A percentile compares a stretch with the other conserved stretches of the same genome.
These are phyloP conservation scores for Torulaspora pretoriensis DNA, from an alignment of 1,139 yeast genomes.

Conservation along the genomic window DNA sequence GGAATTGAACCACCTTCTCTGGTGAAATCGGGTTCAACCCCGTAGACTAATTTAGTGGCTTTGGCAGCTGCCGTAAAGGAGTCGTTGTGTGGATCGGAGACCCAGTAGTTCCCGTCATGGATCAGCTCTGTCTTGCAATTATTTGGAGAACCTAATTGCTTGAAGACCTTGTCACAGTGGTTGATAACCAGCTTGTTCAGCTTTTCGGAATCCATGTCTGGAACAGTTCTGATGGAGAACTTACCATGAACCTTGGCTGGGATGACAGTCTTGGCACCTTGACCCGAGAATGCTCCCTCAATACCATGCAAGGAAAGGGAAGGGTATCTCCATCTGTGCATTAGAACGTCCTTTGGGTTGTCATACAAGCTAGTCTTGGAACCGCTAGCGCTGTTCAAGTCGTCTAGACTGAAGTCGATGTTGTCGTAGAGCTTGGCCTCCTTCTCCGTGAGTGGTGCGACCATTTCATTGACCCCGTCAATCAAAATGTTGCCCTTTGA, in stretches of 20 bases:
- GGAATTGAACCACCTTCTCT: slow-evolving; percentile 99
- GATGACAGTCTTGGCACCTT: slow-evolving; percentile 97
- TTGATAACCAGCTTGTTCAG: slow-evolving; percentile 73
- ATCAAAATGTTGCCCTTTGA: slow-evolving; percentile 75
- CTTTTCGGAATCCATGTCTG: slow-evolving; percentile 77
- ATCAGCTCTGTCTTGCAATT: slow-evolving; percentile 65
- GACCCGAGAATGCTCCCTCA: slow-evolving; percentile 93
- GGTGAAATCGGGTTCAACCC: slow-evolving; percentile 90
- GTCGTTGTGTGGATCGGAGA: slow-evolving; percentile 87
- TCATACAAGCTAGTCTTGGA: slow-evolving; percentile 76
- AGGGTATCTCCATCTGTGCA: slow-evolving; percentile 99
- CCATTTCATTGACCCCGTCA: slow-evolving; percentile 90
- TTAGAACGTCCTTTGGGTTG: slow-evolving; percentile 75
- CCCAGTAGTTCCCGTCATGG: slow-evolving; percentile 97
- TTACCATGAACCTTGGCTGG: slow-evolving; percentile 94
- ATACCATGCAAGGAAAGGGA: slow-evolving; percentile 93
- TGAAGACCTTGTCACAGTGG: slow-evolving; percentile 63
- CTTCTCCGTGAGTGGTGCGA: slow-evolving; percentile 80
- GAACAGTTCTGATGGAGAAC: slow-evolving; percentile 95
- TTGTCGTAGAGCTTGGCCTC: slow-evolving; percentile 77
- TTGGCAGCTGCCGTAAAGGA: slow-evolving; percentile 90
- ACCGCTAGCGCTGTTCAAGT: slow-evolving; percentile 84
- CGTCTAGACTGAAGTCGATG: slow-evolving; percentile 80
- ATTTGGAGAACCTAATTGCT: slow-evolving; percentile 71
- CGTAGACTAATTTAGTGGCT: slow-evolving; percentile 94